phyloP scores from a whole-genome alignment of 495 filamentous ascomycete genomes.

The Hypomontagnella monticulosa region DNA sequence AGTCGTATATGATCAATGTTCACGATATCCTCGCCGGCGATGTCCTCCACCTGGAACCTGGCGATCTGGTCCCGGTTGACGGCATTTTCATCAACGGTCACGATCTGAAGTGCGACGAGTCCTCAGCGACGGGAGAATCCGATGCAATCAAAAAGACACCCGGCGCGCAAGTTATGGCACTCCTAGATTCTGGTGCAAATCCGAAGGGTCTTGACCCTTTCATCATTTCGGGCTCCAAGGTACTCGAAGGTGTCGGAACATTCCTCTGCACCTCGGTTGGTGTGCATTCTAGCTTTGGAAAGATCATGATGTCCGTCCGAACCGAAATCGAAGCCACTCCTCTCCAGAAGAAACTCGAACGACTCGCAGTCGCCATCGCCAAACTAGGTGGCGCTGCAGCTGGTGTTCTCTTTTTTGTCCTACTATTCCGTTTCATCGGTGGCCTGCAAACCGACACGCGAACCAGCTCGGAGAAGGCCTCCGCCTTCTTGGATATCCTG shows the following conservation, averaged over 20 bases:
- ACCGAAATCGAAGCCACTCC: constrained; percentile 80
- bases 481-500: constrained; percentile 80
- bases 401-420: constrained; percentile 75
- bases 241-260: constrained; percentile 81
- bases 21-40: constrained; percentile 86
- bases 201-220: constrained; percentile 72
- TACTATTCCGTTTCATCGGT: constrained; percentile 81
- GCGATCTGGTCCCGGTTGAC: constrained; percentile 85
- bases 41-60: constrained; percentile 84
- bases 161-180: constrained; percentile 68
- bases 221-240: constrained; percentile 82
- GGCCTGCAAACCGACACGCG: constrained; percentile 58
- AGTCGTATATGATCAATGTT: constrained; percentile 78
- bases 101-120: constrained; percentile 81
- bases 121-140: constrained; percentile 79
- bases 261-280: constrained; percentile 82
- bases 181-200: constrained; percentile 67
- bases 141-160: constrained; percentile 70
- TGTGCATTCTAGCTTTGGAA: constrained; percentile 76
- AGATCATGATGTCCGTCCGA: constrained; percentile 85
- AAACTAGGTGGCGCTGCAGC: constrained; percentile 78
- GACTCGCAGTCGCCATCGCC: constrained; percentile 79
- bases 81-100: constrained; percentile 79
- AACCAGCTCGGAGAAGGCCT: constrained; percentile 69
- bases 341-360: constrained; percentile 78